Percentiles rank a stretch among this genome's conserved stretches.
phyloP scores from a whole-genome alignment of 306 rosid species.

The Quercus cerris region DNA sequence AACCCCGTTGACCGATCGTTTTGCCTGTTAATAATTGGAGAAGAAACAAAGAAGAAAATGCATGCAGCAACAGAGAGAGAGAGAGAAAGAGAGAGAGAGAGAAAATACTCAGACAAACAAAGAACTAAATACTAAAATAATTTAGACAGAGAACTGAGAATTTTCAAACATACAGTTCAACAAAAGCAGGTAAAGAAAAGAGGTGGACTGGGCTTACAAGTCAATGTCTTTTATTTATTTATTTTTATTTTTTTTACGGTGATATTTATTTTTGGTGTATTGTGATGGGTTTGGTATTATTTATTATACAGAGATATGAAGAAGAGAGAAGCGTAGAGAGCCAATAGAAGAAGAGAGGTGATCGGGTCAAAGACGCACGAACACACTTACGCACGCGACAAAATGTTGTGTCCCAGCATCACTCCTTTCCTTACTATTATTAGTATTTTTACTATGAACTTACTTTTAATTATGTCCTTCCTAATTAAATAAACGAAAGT shows the following conservation, averaged over 20 bases:
- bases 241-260: neutral
- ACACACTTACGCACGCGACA: neutral
- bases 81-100: neutral
- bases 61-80: neutral
- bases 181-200: neutral
- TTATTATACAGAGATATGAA: too few species aligned
- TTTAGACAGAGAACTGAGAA: neutral
- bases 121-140: neutral
- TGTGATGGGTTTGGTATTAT: too few species aligned
- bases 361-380: neutral
- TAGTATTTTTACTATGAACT: too few species aligned
- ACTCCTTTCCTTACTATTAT: neutral
- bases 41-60: neutral
- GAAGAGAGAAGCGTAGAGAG: too few species aligned
- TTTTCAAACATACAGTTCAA: constrained; percentile 1
- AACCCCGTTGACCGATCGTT: constrained; percentile 4
- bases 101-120: neutral
- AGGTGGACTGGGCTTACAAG: neutral
- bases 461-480: too few species aligned
- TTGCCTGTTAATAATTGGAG: neutral
- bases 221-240: neutral
- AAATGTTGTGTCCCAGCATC: neutral
- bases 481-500: too few species aligned
- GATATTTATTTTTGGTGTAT: too few species aligned
- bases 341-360: too few species aligned